Evolutionary conservation across 2,329 filamentous ascomycete species (phyloP), one percentile per base, ranked within the genome.

Genomic region (Gyromitra esculenta): DNA sequence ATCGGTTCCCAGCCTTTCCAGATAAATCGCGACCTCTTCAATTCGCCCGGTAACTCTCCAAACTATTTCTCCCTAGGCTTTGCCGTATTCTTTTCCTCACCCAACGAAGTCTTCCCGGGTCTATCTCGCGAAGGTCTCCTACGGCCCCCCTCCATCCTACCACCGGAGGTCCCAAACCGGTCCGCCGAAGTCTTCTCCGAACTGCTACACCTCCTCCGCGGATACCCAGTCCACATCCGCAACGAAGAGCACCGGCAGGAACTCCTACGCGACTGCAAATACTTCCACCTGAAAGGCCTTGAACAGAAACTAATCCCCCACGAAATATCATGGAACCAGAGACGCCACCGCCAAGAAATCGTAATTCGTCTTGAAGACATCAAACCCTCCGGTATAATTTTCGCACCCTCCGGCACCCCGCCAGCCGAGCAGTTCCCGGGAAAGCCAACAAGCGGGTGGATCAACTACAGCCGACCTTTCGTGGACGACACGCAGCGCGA

Each of bases 1-100:
- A 95, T 98, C 81, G 95, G 95, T 76, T 89, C 92, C 80, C 89
- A 88, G 74, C 90, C 96, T 81, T 98, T 98, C 84, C 91, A 94
- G 82, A 94, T 98, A 79, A 92, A 94, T 1, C 91, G 94, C 78
- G 92, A 97, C 80, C 87, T 97, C 77, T 97, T 98, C 83, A 91
- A 89, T 39, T 88, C 89, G 45, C 93, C 94, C 0, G 95, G 94
- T 35, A 94, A 98, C 84, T 91, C 90, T n/a, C 94, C 94, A 11
- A 98, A 98, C 83, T 98, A 94, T 87, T 98, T 98, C 86, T 91
- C 93, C 0, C 88, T 97, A 2, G 94, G 94, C 75, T 97, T 97
- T 82, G 91, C 90, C 48, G 89, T 93, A 80, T 96, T 97, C 87
- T 97, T 97, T 85, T 91, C 90, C 15, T 90, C 89, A 1, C 92